Conservation (phyloP, 2,329 filamentous ascomycete species). For the Aphanoascus verrucosus region DNA sequence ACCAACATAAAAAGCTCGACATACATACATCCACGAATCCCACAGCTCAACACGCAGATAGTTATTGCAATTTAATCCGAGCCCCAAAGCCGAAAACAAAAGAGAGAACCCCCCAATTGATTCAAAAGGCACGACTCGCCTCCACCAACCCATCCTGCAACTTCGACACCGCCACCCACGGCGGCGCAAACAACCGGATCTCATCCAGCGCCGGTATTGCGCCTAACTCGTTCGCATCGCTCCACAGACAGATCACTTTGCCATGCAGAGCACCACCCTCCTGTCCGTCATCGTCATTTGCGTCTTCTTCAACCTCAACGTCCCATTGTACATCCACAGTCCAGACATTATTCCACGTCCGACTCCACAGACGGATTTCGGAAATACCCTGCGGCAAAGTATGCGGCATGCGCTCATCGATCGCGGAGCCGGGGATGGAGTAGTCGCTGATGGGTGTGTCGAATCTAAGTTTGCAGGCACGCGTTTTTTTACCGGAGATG, state of each 20-base stretch:
- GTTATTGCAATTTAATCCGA: too few relatives aligned
- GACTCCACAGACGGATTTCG: conserved; percentile 68
- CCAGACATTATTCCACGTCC: conserved; percentile 69
- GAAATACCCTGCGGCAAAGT: conserved; percentile 53
- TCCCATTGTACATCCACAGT: conserved; percentile 61
- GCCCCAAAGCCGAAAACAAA: not conserved
- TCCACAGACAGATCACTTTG: conserved; percentile 70
- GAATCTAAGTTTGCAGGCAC: conserved; percentile 65
- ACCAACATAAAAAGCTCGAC: too few relatives aligned
- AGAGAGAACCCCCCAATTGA: not conserved
- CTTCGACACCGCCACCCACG: conserved; percentile 72
- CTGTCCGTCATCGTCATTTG: conserved; percentile 22
- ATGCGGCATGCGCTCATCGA: conserved; percentile 53
- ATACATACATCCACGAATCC: too few relatives aligned
- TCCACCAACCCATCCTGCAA: conserved; percentile 68
- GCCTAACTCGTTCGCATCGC: conserved; percentile 62
- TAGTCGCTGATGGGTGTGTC: conserved; percentile 57
- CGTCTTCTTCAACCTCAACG: conserved; percentile 21
- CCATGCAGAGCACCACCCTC: conserved; percentile 50
- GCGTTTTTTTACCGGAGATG: conserved; percentile 63
- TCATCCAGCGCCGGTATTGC: conserved; percentile 78
- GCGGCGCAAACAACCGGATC: conserved; percentile 60
- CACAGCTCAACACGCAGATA: too few relatives aligned
- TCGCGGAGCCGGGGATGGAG: conserved; percentile 49
- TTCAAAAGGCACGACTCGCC: conserved; percentile 49